A percentile compares a stretch with the other conserved stretches of the same genome.
phyloP scores from a whole-genome alignment of 2,329 filamentous ascomycete genomes.

The Fonsecaea pedrosoi region DNA sequence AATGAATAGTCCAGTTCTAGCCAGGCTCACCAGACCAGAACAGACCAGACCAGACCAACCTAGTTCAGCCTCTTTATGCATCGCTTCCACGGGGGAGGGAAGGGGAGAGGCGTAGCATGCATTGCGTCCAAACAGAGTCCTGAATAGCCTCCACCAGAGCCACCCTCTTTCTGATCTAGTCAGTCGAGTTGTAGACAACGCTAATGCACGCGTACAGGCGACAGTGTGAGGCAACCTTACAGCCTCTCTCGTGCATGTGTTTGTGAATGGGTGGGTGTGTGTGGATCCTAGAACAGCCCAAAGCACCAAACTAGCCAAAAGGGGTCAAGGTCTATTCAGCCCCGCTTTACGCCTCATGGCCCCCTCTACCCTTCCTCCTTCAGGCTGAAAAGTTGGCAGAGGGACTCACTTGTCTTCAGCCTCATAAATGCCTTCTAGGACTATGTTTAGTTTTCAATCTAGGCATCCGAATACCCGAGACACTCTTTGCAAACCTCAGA shows the following conservation, averaged over 20 bases:
- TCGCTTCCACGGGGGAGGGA: not conserved
- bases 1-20: not conserved
- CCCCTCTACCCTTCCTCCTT: too few relatives aligned
- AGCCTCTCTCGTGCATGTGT: too few relatives aligned
- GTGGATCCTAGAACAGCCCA: too few relatives aligned
- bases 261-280: too few relatives aligned
- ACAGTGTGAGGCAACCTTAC: too few relatives aligned
- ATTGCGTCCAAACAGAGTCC: not conserved
- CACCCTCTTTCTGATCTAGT: not conserved
- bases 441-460: not conserved
- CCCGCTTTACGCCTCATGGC: too few relatives aligned
- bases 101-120: not conserved
- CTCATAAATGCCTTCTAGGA: not conserved
- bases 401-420: not conserved
- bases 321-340: too few relatives aligned
- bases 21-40: not conserved
- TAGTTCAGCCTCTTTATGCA: not conserved
- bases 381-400: not conserved
- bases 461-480: not conserved
- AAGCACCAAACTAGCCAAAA: too few relatives aligned
- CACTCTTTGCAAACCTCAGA: too few relatives aligned
- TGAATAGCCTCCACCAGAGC: not conserved
- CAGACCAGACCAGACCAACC: too few relatives aligned
- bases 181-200: not conserved
- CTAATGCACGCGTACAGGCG: not conserved